A percentile compares a stretch with the other conserved stretches of the same genome.
Evolutionary conservation across 2,329 filamentous ascomycete genomes (phyloP).

Genomic region (Xylariaceae sp.): DNA sequence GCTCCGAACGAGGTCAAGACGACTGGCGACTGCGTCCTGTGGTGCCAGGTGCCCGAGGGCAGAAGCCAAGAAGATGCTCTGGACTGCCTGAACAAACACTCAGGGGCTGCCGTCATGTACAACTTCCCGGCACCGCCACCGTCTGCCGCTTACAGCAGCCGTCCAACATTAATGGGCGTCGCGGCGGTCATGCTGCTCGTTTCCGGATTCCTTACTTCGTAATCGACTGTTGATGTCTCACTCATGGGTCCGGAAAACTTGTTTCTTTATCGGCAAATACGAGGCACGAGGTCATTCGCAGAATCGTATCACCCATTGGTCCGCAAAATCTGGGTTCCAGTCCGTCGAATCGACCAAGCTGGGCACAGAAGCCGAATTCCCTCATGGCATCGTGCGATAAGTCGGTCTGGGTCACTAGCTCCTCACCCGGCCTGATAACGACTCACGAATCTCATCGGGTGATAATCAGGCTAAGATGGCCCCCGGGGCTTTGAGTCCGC

Average conservation of each 20-base stretch:
- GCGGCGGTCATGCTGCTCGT: background rate
- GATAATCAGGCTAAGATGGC: no score
- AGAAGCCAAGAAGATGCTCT: background rate
- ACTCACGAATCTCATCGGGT: no score
- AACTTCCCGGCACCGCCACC: background rate
- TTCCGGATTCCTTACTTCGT: background rate
- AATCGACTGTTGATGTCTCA: background rate
- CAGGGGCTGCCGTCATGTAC: background rate
- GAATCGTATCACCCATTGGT: background rate
- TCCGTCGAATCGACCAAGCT: no score
- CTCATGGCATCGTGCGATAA: no score
- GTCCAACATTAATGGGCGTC: background rate
- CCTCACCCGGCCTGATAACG: no score
- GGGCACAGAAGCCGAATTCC: no score
- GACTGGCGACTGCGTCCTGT: constrained; percentile 5
- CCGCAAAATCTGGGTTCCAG: no score
- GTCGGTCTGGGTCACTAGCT: no score
- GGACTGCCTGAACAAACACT: background rate
- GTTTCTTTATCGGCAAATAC: background rate
- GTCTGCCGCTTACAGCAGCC: background rate
- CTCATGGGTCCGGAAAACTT: background rate
- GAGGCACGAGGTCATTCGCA: background rate
- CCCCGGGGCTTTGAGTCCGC: no score
- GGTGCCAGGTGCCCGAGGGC: constrained; percentile 7
- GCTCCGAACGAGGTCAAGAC: constrained; percentile 7